Conservation (phyloP, 2,329 filamentous ascomycete species). For the Sporothrix schenckii region DNA sequence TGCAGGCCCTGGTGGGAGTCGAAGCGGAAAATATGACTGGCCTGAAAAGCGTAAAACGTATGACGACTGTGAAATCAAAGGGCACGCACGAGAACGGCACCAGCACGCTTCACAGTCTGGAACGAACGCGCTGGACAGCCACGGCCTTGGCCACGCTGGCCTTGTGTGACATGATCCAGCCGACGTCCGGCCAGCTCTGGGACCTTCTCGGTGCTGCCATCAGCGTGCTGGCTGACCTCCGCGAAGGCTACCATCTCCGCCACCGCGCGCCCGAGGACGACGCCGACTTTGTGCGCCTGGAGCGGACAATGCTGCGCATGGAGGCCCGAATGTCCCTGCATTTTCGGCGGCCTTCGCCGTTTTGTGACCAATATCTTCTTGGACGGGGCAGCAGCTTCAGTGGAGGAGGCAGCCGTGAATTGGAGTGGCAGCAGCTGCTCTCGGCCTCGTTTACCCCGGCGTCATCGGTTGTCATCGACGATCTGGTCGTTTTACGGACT, state of each 20-base stretch:
- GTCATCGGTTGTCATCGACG: conserved; percentile 2
- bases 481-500: conserved; percentile 4
- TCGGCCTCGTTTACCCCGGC: neutral
- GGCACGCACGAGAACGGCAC: neutral
- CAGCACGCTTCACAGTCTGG: neutral
- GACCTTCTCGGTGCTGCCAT: neutral
- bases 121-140: neutral
- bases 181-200: neutral
- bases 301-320: neutral
- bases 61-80: no score
- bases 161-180: conserved; percentile 1
- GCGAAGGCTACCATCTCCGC: neutral
- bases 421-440: neutral
- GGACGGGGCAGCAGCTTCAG: neutral
- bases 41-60: no score
- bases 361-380: neutral
- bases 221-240: neutral
- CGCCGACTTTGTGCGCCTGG: conserved; percentile 7
- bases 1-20: neutral
- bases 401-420: neutral
- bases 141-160: conserved; percentile 1
- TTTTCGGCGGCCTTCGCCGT: neutral
- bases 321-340: neutral
- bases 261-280: neutral
- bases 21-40: neutral